Base-by-base conservation (phyloP, 192 early-diverging fungal species). In the Coemansia sp. region DNA sequence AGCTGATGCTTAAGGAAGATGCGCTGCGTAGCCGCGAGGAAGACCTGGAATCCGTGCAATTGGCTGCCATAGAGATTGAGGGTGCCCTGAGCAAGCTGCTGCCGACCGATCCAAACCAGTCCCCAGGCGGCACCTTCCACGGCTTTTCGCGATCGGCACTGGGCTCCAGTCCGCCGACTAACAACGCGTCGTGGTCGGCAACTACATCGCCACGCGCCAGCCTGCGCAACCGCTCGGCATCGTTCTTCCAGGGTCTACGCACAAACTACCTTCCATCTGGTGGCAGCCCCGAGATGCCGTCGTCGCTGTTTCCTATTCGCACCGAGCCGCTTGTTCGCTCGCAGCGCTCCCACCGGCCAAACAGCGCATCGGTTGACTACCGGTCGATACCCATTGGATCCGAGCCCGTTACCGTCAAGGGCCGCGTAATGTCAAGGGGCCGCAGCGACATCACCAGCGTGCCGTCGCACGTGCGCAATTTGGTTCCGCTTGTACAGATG, bases 1-100 rank as follows among this genome's bases (percentile, higher is more conserved):
- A 75, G 60, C 64, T 75, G 17, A 66, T 75, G 51, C 30, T 44
- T 14, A 75, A 75, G 40, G 71, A 75, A n/a, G 71, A 75, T 15
- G 54, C 64, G 12, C 46, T 75, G 47, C 71, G 64, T 51, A 64
- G 55, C 30, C 71, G 71, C 42, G 71, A 75, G 47, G 71, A 75
- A 15, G 71, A 75, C 36, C 60, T 75, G 38, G 71, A 75, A 28
- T 46, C 56, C 12, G 65, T 67, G 23, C 53, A 56, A 11, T 36
- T 41, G 2, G 12, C 42, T 5, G 60, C 55, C 0, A 21, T 38
- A 6, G 64, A 59, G 19, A 34, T 75, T 6, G 71, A 63, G 22
- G 25, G 20, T 14, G 21, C 53, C 4, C 31, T 75, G 23, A 46
- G 49, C 28, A 35, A 22, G n/a, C 26, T 61, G 27, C 54, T 72